Evolutionary conservation across 805 yeast genomes (phyloP).

Genomic region (Sugiyamaella boreocaroliniensis): DNA sequence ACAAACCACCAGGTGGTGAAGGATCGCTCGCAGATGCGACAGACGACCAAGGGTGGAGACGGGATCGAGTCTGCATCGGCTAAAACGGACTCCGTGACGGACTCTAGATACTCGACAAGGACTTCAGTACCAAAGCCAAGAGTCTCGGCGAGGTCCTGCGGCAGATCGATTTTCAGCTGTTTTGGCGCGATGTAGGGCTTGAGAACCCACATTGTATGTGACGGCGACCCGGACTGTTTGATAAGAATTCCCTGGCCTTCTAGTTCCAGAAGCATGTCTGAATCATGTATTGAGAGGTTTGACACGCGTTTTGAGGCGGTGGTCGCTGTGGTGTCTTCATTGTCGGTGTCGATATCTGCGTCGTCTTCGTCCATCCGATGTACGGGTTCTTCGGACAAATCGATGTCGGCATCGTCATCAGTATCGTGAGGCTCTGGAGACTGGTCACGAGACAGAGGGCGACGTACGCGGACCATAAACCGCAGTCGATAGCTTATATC

Average conservation of each 20-base stretch:
- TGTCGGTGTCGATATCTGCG: not conserved
- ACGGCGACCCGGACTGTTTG: slow-evolving; percentile 55
- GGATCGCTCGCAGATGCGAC: slow-evolving; percentile 85
- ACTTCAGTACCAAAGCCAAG: slow-evolving; percentile 88
- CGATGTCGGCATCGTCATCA: slow-evolving; percentile 5
- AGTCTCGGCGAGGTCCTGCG: slow-evolving; percentile 59
- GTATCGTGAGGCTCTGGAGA: slow-evolving; percentile 1
- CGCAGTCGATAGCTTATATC: slow-evolving; percentile 73
- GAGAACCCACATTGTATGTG: slow-evolving; percentile 90
- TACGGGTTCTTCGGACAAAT: not conserved
- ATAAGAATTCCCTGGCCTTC: slow-evolving; percentile 94
- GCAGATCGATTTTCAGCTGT: slow-evolving; percentile 58
- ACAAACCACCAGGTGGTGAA: slow-evolving; percentile 98
- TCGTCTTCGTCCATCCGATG: slow-evolving; percentile 5
- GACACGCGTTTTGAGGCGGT: not conserved
- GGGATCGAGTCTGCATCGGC: slow-evolving; percentile 55
- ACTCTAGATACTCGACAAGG: slow-evolving; percentile 64
- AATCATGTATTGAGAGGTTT: slow-evolving; percentile 3
- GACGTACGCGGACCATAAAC: slow-evolving; percentile 43
- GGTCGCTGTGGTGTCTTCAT: not conserved
- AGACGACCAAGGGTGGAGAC: slow-evolving; percentile 72
- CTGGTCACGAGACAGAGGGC: not conserved
- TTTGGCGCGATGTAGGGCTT: slow-evolving; percentile 66
- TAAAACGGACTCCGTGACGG: slow-evolving; percentile 56
- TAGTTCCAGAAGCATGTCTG: slow-evolving; percentile 42